These are phyloP conservation scores for Fomitopsis pulvina DNA, from an alignment of 768 basidiomycete species.

Conservation along the genomic window DNA sequence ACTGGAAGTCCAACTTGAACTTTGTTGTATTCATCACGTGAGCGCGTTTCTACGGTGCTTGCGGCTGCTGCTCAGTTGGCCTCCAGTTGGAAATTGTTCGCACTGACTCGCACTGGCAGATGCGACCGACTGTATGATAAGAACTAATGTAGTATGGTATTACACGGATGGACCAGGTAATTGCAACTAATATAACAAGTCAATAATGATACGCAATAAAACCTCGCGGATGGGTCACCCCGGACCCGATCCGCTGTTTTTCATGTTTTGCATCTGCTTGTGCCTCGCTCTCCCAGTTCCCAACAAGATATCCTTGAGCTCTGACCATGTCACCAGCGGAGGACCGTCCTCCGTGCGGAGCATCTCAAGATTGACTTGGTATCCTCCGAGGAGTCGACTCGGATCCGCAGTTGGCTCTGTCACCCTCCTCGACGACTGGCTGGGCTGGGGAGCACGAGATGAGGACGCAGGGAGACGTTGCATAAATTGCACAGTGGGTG, in stretches of 20 bases:
- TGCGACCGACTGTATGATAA: neutral
- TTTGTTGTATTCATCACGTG: neutral
- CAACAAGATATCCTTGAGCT: constrained; percentile 8
- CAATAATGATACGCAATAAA: neutral
- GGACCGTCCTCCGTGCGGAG: constrained; percentile 8
- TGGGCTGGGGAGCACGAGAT: neutral
- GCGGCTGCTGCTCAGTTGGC: neutral
- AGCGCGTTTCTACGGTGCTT: neutral
- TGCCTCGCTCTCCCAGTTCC: constrained; percentile 8
- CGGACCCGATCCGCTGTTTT: neutral
- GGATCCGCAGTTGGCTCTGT: neutral
- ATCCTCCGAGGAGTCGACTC: neutral
- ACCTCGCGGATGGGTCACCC: neutral
- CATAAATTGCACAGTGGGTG: neutral
- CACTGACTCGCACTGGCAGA: neutral
- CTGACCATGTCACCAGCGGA: constrained; percentile 8
- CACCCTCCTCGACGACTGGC: neutral
- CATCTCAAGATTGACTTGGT: constrained; percentile 1
- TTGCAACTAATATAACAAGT: neutral
- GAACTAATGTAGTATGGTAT: neutral
- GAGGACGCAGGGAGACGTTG: neutral
- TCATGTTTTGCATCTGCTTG: neutral
- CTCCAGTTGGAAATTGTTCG: neutral
- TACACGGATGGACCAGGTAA: neutral
- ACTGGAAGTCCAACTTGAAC: neutral